A percentile compares a stretch with the other conserved stretches of the same genome.
phyloP scores from a whole-genome alignment of 768 basidiomycete species.

The Botryobasidium botryosum region DNA sequence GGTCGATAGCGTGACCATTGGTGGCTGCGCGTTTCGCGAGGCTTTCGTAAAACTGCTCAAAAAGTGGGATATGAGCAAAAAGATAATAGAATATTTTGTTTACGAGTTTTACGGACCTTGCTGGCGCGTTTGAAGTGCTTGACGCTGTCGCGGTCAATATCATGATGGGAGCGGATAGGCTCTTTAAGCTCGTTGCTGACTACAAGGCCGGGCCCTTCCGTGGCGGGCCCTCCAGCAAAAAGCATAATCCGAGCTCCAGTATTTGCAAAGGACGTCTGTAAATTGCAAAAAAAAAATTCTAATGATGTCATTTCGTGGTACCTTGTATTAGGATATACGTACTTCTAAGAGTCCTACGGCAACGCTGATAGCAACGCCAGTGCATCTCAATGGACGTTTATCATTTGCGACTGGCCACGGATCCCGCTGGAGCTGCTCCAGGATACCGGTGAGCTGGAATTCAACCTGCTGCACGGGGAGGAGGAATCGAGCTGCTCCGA shows the following conservation, averaged over 20 bases:
- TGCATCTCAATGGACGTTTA: constrained; percentile 83
- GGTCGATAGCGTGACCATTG: constrained; percentile 87
- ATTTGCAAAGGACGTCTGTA: constrained; percentile 74
- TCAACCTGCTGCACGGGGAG: constrained; percentile 86
- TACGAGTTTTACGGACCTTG: constrained; percentile 40
- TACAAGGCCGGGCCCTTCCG: constrained; percentile 94
- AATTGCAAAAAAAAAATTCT: not conserved
- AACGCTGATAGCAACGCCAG: constrained; percentile 85
- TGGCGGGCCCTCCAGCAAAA: constrained; percentile 87
- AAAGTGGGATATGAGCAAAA: too few species aligned
- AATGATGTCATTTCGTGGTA: too few species aligned
- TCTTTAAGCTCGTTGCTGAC: constrained; percentile 92
- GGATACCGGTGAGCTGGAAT: constrained; percentile 85
- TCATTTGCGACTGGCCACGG: constrained; percentile 97
- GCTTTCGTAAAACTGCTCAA: constrained; percentile 94
- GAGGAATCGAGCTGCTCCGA: constrained; percentile 80
- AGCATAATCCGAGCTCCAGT: constrained; percentile 94
- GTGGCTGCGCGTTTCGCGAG: constrained; percentile 84
- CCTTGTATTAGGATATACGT: too few species aligned
- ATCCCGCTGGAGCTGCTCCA: constrained; percentile 75
- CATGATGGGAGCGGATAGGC: constrained; percentile 95
- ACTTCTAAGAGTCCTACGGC: constrained; percentile 86
- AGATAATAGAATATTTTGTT: not conserved
- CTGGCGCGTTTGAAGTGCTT: constrained; percentile 95
- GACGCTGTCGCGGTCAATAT: constrained; percentile 90